Base-by-base conservation (phyloP, 169 alveolate species). In the Cryptosporidium tyzzeri region DNA sequence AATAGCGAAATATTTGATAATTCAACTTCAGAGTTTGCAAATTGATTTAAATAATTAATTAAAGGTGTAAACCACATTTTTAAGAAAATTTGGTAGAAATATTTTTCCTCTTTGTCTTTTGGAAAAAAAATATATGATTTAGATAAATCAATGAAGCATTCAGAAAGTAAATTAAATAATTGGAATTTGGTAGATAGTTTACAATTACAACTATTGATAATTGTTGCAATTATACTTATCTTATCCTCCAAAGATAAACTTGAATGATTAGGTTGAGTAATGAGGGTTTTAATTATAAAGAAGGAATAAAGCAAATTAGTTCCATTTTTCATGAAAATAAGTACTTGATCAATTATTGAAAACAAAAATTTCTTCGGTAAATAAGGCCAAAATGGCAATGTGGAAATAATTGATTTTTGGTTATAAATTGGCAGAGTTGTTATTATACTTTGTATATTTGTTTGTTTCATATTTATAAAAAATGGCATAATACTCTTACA, bases 331-430 rank as follows among this genome's bases (percentile, higher is more conserved):
- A 80, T 18, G 6, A 62, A 39, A 44, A 21, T 2, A 4, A 80
- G 26, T 12, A 80, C 74, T 48, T 80, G 65, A 26, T 62, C 48
- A 26, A 80, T 44, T 5, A 80, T 31, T 9, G 70, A 23, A 14
- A 23, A 9, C 12, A 80, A 21, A 65, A 80, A 80, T 62, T 80
- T 80, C 10, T 41, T 45, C 1, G 89, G 74, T 18, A 80, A 41
- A 39, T n/a, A 59, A 9, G 75, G 41, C 89, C 89, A 80, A 59
- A 59, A 26, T 12, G 75, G 73, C 16, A 80, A 31, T 18, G 89
- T 80, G 26, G 89, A 80, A 62, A 80, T 80, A 18, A 80, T 59
- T 16, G 59, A 23, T 31, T 62, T 80, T 41, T 80, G 89, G 10
- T 48, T 18, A 9, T 26, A 1, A 65, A 37, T 39, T 35, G 89